Evolutionary conservation across 1,139 yeast genomes (phyloP).

Genomic region (Candida buenavistaensis): DNA sequence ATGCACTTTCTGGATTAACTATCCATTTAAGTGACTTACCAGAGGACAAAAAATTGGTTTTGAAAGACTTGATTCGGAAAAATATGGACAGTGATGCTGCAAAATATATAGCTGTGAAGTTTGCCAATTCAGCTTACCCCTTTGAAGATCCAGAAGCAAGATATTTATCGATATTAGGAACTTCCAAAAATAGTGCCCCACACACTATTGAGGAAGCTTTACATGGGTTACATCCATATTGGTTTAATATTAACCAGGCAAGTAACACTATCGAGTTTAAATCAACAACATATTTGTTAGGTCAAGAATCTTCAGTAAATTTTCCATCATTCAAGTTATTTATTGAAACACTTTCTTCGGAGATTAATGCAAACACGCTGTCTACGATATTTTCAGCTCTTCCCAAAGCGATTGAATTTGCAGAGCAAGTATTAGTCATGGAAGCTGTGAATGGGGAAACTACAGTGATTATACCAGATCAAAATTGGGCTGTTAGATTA

Average conservation of each 20-base stretch:
- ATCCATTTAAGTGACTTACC: constrained; percentile 48
- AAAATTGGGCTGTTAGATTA: constrained; percentile 70
- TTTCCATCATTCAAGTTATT: constrained; percentile 46
- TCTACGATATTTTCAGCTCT: constrained; percentile 32
- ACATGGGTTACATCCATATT: constrained; percentile 82
- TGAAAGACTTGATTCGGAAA: constrained; percentile 45
- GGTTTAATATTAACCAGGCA: constrained; percentile 52
- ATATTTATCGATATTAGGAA: constrained; percentile 64
- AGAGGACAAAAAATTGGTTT: constrained; percentile 31
- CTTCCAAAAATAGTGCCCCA: constrained; percentile 56
- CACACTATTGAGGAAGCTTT: constrained; percentile 79
- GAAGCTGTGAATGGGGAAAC: constrained; percentile 51
- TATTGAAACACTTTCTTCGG: constrained; percentile 27
- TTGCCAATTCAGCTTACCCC: constrained; percentile 61
- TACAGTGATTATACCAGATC: constrained; percentile 66
- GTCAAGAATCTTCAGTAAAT: constrained; percentile 29
- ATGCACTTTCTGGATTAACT: constrained; percentile 63
- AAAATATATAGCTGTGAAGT: constrained; percentile 67
- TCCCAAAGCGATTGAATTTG: constrained; percentile 47
- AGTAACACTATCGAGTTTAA: constrained; percentile 41
- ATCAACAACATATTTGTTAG: constrained; percentile 46
- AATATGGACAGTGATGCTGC: constrained; percentile 35
- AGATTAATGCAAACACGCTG: constrained; percentile 20
- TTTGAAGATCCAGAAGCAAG: constrained; percentile 73
- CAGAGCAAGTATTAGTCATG: constrained; percentile 60